Evolutionary conservation across 805 yeast genomes (phyloP), one percentile per base, ranked within the genome.

Genomic region (Saccharomyces jurei): DNA sequence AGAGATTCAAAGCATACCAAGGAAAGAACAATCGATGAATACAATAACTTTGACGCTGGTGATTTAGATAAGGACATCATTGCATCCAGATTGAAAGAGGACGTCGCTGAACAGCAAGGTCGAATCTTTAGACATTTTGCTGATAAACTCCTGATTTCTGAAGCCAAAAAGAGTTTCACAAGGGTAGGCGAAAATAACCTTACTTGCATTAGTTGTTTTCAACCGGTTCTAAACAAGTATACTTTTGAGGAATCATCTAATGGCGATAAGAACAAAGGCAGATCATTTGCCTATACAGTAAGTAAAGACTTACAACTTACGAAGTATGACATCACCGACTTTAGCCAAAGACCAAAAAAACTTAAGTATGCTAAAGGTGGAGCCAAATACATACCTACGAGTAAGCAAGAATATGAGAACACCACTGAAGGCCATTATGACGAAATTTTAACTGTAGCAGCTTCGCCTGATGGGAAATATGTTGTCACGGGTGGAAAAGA

Each of bases 401-500:
- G 69, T 49, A 57, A 56, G 17, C 56, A 63, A n/a, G 72, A 64
- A 49, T 67, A 63, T 46, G 86, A 83, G 57, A 81, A 79, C 52
- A 74, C 77, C 50, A 75, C 77, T 30, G 82, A 83, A 64, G 91
- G 91, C 41, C 97, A 92, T 70, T 79, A 76, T 59, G 92, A 80
- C 62, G 89, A 84, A 63, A 84, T 92, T 44, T 76, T 82, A 54
- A 75, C 92, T 52, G 83, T 89, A 27, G 95, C 96, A 0, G 90
- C 86, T 4, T 83, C 89, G 51, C 86, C 92, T 6, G 94, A 90
- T 70, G 97, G 97, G 21, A 85, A 79, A 61, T 89, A 77, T 66
- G 87, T 94, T 10, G 96, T 87, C 8, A 91, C 97, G 2, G 99
- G 98, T 54, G 96, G 97, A 50, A 77, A 76, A 52, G 97, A 91